Percentiles rank a stretch among this genome's conserved stretches.
phyloP scores from a whole-genome alignment of 2,329 filamentous ascomycete genomes.

The Colletotrichum coccodes region DNA sequence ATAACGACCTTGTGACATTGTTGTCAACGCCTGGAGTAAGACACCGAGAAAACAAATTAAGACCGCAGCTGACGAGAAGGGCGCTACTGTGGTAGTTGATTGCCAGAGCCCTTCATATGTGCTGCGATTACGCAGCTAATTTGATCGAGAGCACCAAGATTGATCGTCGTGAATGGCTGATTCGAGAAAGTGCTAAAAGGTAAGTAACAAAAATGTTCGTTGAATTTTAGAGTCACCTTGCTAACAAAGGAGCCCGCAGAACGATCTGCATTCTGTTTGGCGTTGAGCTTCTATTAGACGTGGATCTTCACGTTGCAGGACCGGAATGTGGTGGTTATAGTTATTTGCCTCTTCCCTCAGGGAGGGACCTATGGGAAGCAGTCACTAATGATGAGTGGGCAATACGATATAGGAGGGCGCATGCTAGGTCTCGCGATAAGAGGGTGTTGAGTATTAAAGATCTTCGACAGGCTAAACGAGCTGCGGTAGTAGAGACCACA shows the following conservation, averaged over 20 bases:
- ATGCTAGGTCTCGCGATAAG: neutral
- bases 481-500: neutral
- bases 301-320: neutral
- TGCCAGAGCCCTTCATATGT: neutral
- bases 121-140: neutral
- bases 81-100: neutral
- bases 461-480: neutral
- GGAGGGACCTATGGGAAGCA: conserved; percentile 15
- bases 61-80: neutral
- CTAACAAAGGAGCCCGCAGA: neutral
- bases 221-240: no score
- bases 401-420: conserved; percentile 6
- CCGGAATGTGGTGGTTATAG: neutral
- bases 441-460: conserved; percentile 6
- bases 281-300: conserved; percentile 17
- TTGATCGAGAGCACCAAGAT: neutral
- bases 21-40: conserved; percentile 4
- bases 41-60: neutral
- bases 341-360: neutral
- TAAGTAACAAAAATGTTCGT: neutral
- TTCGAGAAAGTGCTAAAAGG: conserved; percentile 15
- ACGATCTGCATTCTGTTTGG: conserved; percentile 16
- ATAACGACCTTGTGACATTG: neutral
- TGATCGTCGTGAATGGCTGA: conserved; percentile 11
- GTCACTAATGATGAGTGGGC: conserved; percentile 17